A percentile compares a stretch with the other conserved stretches of the same genome.
These are phyloP conservation scores for Suzukiozyma palmioleophila DNA, from an alignment of 1,139 yeast species.

Conservation along the genomic window DNA sequence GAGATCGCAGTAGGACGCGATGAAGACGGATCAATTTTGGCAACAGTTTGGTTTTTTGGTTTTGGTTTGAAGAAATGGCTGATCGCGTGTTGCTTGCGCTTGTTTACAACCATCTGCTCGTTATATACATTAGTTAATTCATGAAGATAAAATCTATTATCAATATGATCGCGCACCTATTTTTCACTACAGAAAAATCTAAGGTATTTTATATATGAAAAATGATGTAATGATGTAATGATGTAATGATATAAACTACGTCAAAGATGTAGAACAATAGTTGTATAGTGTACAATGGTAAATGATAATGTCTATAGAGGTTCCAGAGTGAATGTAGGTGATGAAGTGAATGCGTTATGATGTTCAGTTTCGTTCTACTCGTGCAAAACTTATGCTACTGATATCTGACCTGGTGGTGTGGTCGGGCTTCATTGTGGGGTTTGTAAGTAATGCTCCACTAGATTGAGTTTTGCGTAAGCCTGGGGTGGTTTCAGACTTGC, in stretches of 20 bases:
- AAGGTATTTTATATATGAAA: too few relatives aligned
- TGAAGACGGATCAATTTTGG: neutral
- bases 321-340: too few relatives aligned
- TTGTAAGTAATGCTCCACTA: slow-evolving; percentile 1
- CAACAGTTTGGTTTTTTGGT: neutral
- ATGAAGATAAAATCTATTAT: too few relatives aligned
- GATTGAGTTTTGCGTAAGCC: neutral
- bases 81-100: slow-evolving; percentile 23
- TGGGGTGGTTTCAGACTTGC: neutral
- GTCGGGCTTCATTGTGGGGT: neutral
- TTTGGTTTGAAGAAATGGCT: slow-evolving; percentile 21
- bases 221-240: too few relatives aligned
- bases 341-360: neutral
- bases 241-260: too few relatives aligned
- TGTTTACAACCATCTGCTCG: slow-evolving; percentile 3
- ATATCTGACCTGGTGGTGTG: neutral
- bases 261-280: too few relatives aligned
- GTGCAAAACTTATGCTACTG: slow-evolving; percentile 2
- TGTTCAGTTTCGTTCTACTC: slow-evolving; percentile 1
- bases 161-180: too few relatives aligned
- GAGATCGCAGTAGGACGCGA: neutral
- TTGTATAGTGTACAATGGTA: too few relatives aligned
- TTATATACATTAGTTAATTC: neutral
- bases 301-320: too few relatives aligned
- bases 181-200: too few relatives aligned